These are phyloP conservation scores for Achlya hypogyna DNA, from an alignment of 352 stramenopile genomes.

Conservation along the genomic window DNA sequence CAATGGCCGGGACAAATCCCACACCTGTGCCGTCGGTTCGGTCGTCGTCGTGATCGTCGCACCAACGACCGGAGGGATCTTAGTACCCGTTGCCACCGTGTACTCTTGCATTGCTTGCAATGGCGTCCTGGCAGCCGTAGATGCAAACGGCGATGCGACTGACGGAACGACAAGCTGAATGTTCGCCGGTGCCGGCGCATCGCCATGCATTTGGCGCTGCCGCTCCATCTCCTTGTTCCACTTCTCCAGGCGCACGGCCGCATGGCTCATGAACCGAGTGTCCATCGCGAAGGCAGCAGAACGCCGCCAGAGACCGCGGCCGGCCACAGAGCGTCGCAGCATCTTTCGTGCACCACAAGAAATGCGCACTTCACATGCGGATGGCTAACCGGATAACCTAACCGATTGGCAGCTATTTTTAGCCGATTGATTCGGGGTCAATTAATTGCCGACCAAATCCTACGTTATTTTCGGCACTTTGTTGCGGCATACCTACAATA, in stretches of 20 bases:
- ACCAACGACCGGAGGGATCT: constrained; percentile 9
- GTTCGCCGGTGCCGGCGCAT: neutral
- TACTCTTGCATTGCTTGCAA: constrained; percentile 6
- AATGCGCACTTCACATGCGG: neutral
- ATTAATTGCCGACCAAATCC: no score
- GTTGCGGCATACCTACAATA: no score
- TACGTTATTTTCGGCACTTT: no score
- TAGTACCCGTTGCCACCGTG: neutral
- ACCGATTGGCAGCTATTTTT: neutral
- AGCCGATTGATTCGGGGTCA: neutral
- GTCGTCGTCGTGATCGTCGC: neutral
- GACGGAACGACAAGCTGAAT: constrained; percentile 4
- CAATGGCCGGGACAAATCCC: constrained; percentile 1
- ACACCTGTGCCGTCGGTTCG: neutral
- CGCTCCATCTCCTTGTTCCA: constrained; percentile 1
- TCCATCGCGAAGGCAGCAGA: neutral
- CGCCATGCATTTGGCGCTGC: neutral
- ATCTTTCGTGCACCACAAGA: neutral
- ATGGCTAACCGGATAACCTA: neutral
- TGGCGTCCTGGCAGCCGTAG: neutral
- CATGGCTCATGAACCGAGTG: neutral
- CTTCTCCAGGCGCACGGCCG: neutral
- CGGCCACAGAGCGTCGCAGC: neutral
- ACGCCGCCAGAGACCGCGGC: neutral
- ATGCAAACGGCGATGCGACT: neutral